These are phyloP conservation scores for Diutina siamensis DNA, from an alignment of 1,139 yeast species.

Conservation along the genomic window DNA sequence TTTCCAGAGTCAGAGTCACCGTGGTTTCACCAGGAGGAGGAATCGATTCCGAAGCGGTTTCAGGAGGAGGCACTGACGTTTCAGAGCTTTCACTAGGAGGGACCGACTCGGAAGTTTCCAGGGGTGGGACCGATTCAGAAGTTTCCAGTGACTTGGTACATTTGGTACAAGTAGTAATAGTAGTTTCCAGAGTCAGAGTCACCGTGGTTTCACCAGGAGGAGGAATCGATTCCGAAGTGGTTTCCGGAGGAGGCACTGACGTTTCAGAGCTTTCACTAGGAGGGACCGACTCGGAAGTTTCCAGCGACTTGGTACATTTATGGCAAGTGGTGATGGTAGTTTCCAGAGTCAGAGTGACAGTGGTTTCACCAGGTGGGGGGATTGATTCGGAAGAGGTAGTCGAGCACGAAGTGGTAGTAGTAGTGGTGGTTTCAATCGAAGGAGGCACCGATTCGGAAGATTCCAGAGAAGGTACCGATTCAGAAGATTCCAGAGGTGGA, in stretches of 20 bases:
- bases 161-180: background rate
- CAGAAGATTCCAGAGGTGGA: constrained; percentile 29
- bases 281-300: constrained; percentile 30
- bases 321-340: background rate
- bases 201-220: background rate
- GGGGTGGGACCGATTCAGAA: background rate
- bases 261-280: constrained; percentile 24
- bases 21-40: background rate
- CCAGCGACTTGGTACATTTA: constrained; percentile 9
- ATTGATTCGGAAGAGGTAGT: too few species aligned
- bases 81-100: background rate
- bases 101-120: background rate
- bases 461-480: constrained; percentile 9
- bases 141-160: background rate
- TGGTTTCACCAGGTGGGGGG: too few species aligned
- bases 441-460: background rate
- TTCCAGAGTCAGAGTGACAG: constrained; percentile 10
- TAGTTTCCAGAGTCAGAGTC: constrained; percentile 4
- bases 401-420: constrained; percentile 26
- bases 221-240: background rate
- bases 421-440: background rate
- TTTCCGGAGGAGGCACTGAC: constrained; percentile 19
- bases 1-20: background rate
- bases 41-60: background rate
- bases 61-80: background rate